Conservation (phyloP, 805 yeast species). For the Candida awuae region DNA sequence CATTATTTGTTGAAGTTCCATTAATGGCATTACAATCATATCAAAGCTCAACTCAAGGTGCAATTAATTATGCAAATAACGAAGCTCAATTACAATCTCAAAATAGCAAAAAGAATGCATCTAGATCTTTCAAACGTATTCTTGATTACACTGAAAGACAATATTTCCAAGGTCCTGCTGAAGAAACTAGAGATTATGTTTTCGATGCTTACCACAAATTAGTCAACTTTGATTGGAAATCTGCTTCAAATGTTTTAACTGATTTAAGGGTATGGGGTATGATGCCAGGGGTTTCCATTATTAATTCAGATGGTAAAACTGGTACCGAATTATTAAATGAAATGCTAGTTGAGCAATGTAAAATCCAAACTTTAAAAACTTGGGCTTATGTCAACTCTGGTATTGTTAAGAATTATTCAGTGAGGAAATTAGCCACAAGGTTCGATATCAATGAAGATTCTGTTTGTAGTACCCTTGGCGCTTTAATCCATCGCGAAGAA, state of each 20-base stretch:
- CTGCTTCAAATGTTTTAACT: conserved; percentile 61
- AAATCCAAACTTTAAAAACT: conserved; percentile 88
- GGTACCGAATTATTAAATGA: conserved; percentile 56
- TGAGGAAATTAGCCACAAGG: conserved; percentile 52
- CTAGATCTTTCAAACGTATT: conserved; percentile 80
- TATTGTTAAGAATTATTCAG: conserved; percentile 66
- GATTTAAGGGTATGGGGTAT: conserved; percentile 74
- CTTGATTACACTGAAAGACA: conserved; percentile 91
- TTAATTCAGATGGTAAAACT: conserved; percentile 10
- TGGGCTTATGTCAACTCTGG: conserved; percentile 78
- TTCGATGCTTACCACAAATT: conserved; percentile 87
- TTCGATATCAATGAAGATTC: conserved; percentile 55
- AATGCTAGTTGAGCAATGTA: conserved; percentile 73
- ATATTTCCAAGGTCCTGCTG: conserved; percentile 96
- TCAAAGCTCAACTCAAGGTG: conserved; percentile 39
- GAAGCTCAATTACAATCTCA: conserved; percentile 13
- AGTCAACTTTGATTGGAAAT: conserved; percentile 84
- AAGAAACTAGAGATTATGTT: conserved; percentile 87
- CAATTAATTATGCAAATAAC: conserved; percentile 8
- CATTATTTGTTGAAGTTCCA: conserved; percentile 87
- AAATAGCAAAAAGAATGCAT: conserved; percentile 11
- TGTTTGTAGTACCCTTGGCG: conserved; percentile 57
- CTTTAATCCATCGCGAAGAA: conserved; percentile 73
- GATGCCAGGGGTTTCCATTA: conserved; percentile 45
- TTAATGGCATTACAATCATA: conserved; percentile 46